Conservation (phyloP, 2,329 filamentous ascomycete species). For the Alternaria arborescens region DNA sequence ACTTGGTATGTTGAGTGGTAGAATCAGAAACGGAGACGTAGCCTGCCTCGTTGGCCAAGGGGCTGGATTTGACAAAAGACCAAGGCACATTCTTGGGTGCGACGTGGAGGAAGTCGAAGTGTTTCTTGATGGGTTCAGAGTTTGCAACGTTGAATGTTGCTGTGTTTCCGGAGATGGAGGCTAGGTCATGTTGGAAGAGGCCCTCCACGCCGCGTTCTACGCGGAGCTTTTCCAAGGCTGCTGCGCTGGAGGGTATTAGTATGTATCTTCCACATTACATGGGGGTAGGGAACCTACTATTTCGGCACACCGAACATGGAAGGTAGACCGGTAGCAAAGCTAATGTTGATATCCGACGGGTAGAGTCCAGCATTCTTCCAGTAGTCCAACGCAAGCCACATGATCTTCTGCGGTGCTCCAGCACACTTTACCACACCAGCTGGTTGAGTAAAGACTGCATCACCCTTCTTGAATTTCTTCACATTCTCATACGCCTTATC, state of each 20-base stretch:
- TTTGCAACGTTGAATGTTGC: conserved; percentile 44
- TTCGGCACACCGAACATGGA: conserved; percentile 54
- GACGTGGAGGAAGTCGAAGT: conserved; percentile 51
- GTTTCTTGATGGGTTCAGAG: conserved; percentile 37
- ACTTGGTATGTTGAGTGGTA: conserved; percentile 51
- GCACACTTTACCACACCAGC: conserved; percentile 53
- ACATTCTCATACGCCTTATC: conserved; percentile 49
- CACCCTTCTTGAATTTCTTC: conserved; percentile 43
- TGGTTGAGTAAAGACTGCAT: conserved; percentile 52
- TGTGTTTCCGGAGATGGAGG: conserved; percentile 49
- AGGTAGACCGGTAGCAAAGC: conserved; percentile 51
- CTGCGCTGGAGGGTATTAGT: conserved; percentile 33
- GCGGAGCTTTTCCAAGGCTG: conserved; percentile 47
- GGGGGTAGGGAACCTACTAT: conserved; percentile 16
- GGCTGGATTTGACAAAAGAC: conserved; percentile 48
- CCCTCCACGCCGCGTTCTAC: conserved; percentile 49
- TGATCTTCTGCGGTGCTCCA: conserved; percentile 53
- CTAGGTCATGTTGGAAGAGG: conserved; percentile 51
- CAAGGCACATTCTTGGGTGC: conserved; percentile 52
- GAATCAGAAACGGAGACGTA: conserved; percentile 49
- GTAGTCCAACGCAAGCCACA: conserved; percentile 54
- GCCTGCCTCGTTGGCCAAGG: conserved; percentile 47
- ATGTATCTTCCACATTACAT: background rate
- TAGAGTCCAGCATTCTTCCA: conserved; percentile 51
- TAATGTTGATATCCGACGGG: conserved; percentile 46